A percentile compares a stretch with the other conserved stretches of the same genome.
Evolutionary conservation across 2,329 filamentous ascomycete species (phyloP).

Genomic region (Diaporthe vaccinii): DNA sequence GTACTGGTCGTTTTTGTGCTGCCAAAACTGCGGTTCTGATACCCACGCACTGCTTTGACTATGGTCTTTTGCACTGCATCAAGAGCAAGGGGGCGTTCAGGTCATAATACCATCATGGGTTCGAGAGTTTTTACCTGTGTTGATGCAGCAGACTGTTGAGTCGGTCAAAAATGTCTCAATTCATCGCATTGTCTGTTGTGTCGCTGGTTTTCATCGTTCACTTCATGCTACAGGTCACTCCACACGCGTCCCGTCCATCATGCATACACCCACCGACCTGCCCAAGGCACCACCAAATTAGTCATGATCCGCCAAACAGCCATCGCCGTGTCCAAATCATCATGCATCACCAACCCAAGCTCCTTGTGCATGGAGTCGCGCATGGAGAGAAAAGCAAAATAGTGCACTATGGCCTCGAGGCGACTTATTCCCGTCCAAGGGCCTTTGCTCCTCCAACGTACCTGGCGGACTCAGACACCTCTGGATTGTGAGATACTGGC

Average conservation of each 20-base stretch:
- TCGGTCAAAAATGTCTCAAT: constrained; percentile 2
- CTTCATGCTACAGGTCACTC: no score
- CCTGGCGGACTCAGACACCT: no score
- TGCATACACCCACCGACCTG: not conserved
- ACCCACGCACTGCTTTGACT: not conserved
- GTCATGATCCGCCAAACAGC: not conserved
- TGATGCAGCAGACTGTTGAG: not conserved
- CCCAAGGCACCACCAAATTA: not conserved
- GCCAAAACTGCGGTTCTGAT: constrained; percentile 88
- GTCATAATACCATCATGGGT: not conserved
- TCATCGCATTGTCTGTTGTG: constrained; percentile 8
- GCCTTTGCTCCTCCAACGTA: not conserved
- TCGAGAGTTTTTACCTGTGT: no score
- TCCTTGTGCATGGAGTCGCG: not conserved
- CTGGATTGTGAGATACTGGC: not conserved
- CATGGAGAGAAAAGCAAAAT: not conserved
- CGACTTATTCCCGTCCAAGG: not conserved
- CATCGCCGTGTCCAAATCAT: not conserved
- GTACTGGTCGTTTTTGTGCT: constrained; percentile 86
- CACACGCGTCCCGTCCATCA: not conserved
- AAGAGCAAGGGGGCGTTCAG: not conserved
- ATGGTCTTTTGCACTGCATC: not conserved
- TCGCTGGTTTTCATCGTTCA: not conserved
- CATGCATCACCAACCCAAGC: no score
- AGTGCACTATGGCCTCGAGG: not conserved